Evolutionary conservation across 1,284 basidiomycete genomes (phyloP).

Genomic region (Veloboletus limbatus): DNA sequence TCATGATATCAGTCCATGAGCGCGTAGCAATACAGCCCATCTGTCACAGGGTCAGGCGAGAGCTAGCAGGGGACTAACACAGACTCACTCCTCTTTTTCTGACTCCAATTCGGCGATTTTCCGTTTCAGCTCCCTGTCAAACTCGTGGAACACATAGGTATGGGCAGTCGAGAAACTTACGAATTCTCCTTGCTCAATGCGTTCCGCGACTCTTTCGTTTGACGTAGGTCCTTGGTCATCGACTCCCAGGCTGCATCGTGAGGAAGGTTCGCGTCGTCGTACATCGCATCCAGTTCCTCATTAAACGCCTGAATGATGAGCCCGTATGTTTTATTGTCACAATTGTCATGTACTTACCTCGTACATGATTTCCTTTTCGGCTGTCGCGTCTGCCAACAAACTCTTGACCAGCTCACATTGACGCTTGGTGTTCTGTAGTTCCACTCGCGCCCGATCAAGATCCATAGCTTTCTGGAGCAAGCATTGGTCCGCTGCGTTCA

Average conservation of each 20-base stretch:
- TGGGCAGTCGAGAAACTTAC: conserved; percentile 41
- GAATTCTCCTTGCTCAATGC: conserved; percentile 71
- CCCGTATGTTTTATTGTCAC: conserved; percentile 5
- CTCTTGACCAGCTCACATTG: conserved; percentile 77
- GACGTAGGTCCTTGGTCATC: conserved; percentile 67
- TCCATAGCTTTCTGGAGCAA: conserved; percentile 50
- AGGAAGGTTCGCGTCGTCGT: conserved; percentile 74
- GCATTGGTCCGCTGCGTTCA: neutral
- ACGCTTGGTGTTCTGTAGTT: conserved; percentile 65
- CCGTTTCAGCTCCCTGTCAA: conserved; percentile 61
- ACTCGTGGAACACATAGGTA: conserved; percentile 6
- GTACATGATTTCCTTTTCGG: conserved; percentile 88
- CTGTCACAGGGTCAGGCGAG: conserved; percentile 37
- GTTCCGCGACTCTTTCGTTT: conserved; percentile 76
- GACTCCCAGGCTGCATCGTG: conserved; percentile 76
- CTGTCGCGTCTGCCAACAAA: conserved; percentile 70
- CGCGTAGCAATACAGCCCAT: conserved; percentile 62
- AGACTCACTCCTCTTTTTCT: conserved; percentile 75
- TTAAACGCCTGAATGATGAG: conserved; percentile 72
- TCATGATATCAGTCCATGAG: conserved; percentile 44
- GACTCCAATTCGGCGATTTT: conserved; percentile 69
- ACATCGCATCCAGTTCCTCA: conserved; percentile 88
- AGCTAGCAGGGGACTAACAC: conserved; percentile 5
- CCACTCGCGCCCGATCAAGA: conserved; percentile 57
- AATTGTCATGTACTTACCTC: conserved; percentile 52